These are phyloP conservation scores for Aspergillus oerlinghausenensis DNA, from an alignment of 2,329 filamentous ascomycete species.

Conservation along the genomic window DNA sequence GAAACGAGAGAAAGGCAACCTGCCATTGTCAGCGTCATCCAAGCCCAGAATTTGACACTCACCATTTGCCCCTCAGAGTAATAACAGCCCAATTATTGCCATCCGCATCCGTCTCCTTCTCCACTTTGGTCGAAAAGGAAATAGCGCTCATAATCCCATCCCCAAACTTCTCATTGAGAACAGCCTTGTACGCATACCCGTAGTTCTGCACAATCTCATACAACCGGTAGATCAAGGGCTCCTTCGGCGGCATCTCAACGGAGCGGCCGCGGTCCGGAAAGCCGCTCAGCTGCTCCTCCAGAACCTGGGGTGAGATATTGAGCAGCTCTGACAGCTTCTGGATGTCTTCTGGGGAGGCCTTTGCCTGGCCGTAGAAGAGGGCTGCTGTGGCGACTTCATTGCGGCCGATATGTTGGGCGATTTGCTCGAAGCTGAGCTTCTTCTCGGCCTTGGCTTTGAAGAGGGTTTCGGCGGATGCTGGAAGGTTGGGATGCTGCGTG, in stretches of 20 bases:
- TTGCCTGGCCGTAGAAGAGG: constrained; percentile 84
- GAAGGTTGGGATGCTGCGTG: constrained; percentile 55
- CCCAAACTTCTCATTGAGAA: constrained; percentile 91
- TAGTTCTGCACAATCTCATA: constrained; percentile 98
- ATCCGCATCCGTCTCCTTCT: constrained; percentile 85
- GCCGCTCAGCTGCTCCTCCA: constrained; percentile 61
- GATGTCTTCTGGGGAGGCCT: constrained; percentile 66
- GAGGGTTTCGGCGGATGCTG: constrained; percentile 65
- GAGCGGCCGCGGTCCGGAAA: constrained; percentile 77
- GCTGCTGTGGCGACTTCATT: constrained; percentile 82
- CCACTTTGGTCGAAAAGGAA: constrained; percentile 81
- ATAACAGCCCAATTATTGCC: constrained; percentile 82
- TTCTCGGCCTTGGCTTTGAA: constrained; percentile 76
- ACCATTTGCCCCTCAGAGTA: constrained; percentile 80
- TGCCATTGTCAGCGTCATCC: constrained; percentile 17
- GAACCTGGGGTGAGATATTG: constrained; percentile 51
- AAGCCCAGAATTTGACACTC: constrained; percentile 25
- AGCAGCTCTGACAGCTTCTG: constrained; percentile 63
- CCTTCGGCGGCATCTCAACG: constrained; percentile 76
- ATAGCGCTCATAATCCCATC: constrained; percentile 98
- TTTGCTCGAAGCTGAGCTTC: constrained; percentile 72
- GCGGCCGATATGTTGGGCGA: constrained; percentile 68
- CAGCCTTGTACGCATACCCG: constrained; percentile 90
- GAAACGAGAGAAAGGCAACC: constrained; percentile 46
- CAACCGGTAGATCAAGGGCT: constrained; percentile 82